Evolutionary conservation across 2,329 filamentous ascomycete species (phyloP), one percentile per base, ranked within the genome.

Genomic region (Penicillium frequentans): DNA sequence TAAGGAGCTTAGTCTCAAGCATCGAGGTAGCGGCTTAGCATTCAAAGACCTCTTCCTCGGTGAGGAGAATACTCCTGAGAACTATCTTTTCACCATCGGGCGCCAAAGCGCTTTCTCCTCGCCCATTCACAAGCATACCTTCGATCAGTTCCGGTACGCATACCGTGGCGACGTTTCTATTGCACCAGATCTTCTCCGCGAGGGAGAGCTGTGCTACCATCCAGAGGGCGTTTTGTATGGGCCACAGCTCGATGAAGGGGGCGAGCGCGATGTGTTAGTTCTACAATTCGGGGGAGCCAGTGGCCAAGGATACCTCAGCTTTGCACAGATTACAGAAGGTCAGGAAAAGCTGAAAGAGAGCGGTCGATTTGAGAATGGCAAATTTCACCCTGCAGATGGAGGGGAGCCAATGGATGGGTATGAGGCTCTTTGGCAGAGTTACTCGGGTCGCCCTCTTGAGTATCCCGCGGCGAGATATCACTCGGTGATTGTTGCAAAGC

Each of bases 91-190:
- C 35, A 53, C 51, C 16, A 49, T 62, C n/a, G 60, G 50, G 5
- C 57, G 52, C 14, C 60, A 64, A 44, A 16, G 46, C 6, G 24
- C 39, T 27, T 66, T 66, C 49, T 64, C 57, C 52, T 66, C 64
- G 7, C 64, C 64, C 1, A 37, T 57, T 3, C 62, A 66, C 49
- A 53, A 46, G 10, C 62, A 66, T 55, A 66, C 64, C 46, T 66
- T 66, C 43, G 64, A 66, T 29, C 62, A 63, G 48, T 64, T 66
- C 52, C 64, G 64, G 39, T 66, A 49, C 49, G 54, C 62, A 2
- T 24, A 54, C 9, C 31, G 49, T 6, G 57, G 56, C 7, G 48
- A 54, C 11, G 53, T 66, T 23, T 55, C 49, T n/a, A 56, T 63
- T 21, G 9, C 29, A 1, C 57, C 57, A 13, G 46, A 58, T 29